Evolutionary conservation across 2,329 filamentous ascomycete genomes (phyloP).

Genomic region (Rasamsonia emersonii): DNA sequence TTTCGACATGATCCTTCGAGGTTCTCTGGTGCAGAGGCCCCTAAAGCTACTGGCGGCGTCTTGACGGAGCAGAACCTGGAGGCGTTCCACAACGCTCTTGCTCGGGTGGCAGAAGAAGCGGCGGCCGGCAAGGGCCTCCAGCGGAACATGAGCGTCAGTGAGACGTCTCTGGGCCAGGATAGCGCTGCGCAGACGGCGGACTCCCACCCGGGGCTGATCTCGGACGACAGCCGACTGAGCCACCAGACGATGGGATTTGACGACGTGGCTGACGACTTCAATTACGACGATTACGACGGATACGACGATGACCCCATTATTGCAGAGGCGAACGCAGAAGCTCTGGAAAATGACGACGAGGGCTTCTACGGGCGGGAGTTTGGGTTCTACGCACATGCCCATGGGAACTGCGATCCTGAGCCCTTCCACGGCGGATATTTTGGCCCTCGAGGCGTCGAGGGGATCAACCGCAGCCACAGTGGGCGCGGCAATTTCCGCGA

Average conservation of each 20-base stretch:
- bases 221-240: slow-evolving; percentile 43
- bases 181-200: slow-evolving; percentile 28
- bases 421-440: slow-evolving; percentile 84
- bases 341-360: slow-evolving; percentile 81
- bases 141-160: slow-evolving; percentile 46
- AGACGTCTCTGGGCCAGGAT: slow-evolving; percentile 28
- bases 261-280: slow-evolving; percentile 39
- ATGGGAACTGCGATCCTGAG: slow-evolving; percentile 43
- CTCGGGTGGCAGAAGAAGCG: slow-evolving; percentile 69
- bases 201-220: slow-evolving; percentile 38
- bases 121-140: slow-evolving; percentile 67
- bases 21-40: slow-evolving; percentile 26
- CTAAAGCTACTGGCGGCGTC: slow-evolving; percentile 24
- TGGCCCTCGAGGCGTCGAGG: slow-evolving; percentile 60
- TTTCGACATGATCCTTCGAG: slow-evolving; percentile 18
- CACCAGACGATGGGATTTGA: slow-evolving; percentile 32
- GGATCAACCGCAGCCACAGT: slow-evolving; percentile 57
- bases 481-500: slow-evolving; percentile 69
- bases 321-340: slow-evolving; percentile 89
- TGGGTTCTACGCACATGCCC: slow-evolving; percentile 70
- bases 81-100: slow-evolving; percentile 76
- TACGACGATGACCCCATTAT: slow-evolving; percentile 85
- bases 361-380: slow-evolving; percentile 96
- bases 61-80: slow-evolving; percentile 52
- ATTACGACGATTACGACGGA: slow-evolving; percentile 55